phyloP scores from a whole-genome alignment of 106 monocot species.

The Agapanthus africanus region DNA sequence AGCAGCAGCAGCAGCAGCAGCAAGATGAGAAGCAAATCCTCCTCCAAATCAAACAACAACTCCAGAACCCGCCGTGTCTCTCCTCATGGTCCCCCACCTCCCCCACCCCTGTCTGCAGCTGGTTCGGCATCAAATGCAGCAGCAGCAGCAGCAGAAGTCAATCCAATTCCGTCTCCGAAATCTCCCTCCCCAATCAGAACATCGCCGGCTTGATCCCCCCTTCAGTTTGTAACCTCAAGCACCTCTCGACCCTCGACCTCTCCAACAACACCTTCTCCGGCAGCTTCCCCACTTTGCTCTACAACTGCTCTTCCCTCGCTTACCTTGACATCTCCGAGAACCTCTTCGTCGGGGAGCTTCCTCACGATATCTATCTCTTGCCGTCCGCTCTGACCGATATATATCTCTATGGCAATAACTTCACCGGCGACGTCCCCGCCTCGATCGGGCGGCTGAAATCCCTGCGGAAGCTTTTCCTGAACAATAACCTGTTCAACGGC shows the following conservation, averaged over 20 bases:
- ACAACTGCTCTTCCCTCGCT: slow-evolving; percentile 17
- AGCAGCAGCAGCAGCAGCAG: not conserved
- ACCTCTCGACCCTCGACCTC: slow-evolving; percentile 47
- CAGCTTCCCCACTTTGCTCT: slow-evolving; percentile 25
- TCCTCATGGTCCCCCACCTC: slow-evolving; percentile 11
- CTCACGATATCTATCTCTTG: slow-evolving; percentile 16
- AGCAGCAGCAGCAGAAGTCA: too few species aligned
- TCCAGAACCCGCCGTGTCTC: slow-evolving; percentile 11
- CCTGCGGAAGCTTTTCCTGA: slow-evolving; percentile 14
- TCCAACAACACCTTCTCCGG: slow-evolving; percentile 33
- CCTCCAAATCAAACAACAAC: slow-evolving; percentile 13
- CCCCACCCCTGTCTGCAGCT: slow-evolving; percentile 5
- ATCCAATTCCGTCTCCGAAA: slow-evolving; percentile 11
- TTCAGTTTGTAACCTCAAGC: slow-evolving; percentile 35
- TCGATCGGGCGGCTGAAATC: slow-evolving; percentile 19
- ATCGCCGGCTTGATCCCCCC: slow-evolving; percentile 21
- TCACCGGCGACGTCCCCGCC: slow-evolving; percentile 36
- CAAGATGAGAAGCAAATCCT: slow-evolving; percentile 11
- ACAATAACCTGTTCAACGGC: slow-evolving; percentile 44
- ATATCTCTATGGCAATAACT: slow-evolving; percentile 24
- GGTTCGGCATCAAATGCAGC: slow-evolving; percentile 18
- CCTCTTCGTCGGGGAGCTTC: slow-evolving; percentile 18
- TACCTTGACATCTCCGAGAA: slow-evolving; percentile 29
- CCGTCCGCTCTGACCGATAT: slow-evolving; percentile 6
- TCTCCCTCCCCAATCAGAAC: slow-evolving; percentile 12